These are phyloP conservation scores for Schizosaccharomyces versatilis DNA, from an alignment of 1,139 yeast species.

Conservation along the genomic window DNA sequence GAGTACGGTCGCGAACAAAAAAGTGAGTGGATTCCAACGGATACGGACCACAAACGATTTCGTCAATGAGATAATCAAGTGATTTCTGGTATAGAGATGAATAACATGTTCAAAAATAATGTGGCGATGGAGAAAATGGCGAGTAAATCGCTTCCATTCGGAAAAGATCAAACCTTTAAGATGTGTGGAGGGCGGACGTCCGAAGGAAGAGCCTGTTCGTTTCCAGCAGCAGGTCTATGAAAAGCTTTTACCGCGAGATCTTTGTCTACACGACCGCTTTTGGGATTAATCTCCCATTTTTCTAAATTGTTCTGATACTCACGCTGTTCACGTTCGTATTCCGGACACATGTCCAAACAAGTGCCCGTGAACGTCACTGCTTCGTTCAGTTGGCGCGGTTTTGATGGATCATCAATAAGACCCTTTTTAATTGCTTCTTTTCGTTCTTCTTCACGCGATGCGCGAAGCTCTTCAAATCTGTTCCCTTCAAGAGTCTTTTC, in stretches of 20 bases:
- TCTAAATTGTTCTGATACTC: slow-evolving; percentile 74
- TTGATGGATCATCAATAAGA: slow-evolving; percentile 71
- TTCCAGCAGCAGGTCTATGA: slow-evolving; percentile 95
- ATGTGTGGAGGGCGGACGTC: slow-evolving; percentile 87
- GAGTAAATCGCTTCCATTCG: not conserved
- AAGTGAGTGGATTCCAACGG: slow-evolving; percentile 40
- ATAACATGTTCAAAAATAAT: not conserved
- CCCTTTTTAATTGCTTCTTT: slow-evolving; percentile 60
- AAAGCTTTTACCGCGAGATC: slow-evolving; percentile 69
- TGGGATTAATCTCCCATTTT: slow-evolving; percentile 42
- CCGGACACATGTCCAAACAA: slow-evolving; percentile 86
- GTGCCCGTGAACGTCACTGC: slow-evolving; percentile 78
- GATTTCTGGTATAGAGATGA: slow-evolving; percentile 4
- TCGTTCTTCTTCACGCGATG: slow-evolving; percentile 57
- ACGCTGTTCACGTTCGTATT: slow-evolving; percentile 74
- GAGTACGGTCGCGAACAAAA: slow-evolving; percentile 95
- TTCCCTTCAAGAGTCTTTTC: slow-evolving; percentile 3
- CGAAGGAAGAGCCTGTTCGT: slow-evolving; percentile 91
- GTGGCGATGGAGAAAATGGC: not conserved
- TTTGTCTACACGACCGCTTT: slow-evolving; percentile 39
- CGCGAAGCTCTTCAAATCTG: slow-evolving; percentile 22
- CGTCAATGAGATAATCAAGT: slow-evolving; percentile 10
- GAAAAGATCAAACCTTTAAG: slow-evolving; percentile 20
- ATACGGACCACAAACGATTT: slow-evolving; percentile 7
- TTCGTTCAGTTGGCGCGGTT: slow-evolving; percentile 57